phyloP scores from a whole-genome alignment of 331 rosid species.

The Cucumis variabilis region DNA sequence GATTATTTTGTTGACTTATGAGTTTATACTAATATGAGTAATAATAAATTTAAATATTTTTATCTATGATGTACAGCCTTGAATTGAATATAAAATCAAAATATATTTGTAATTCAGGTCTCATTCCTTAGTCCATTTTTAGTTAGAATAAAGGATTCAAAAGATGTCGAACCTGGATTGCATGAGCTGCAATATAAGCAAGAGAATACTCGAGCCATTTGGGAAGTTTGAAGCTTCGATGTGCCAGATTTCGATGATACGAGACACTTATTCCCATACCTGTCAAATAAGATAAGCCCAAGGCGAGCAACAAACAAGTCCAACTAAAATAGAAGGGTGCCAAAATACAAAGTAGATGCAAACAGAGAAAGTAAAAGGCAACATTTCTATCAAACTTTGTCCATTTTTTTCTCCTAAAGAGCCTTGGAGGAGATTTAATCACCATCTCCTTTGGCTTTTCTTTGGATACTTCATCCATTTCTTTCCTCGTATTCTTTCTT shows the following conservation, averaged over 20 bases:
- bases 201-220: conserved; percentile 9
- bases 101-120: too few species aligned
- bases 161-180: conserved; percentile 41
- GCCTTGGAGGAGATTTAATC: background rate
- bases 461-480: background rate
- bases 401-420: conserved; percentile 40
- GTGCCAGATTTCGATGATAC: conserved; percentile 21
- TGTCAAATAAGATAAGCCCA: too few species aligned
- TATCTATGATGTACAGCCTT: too few species aligned
- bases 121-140: background rate
- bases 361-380: conserved; percentile 30
- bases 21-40: too few species aligned
- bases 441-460: background rate
- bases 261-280: background rate
- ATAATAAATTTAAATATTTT: too few species aligned
- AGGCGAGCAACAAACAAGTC: conserved; percentile 36
- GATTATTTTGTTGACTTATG: too few species aligned
- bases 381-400: conserved; percentile 32
- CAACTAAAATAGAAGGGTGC: conserved; percentile 49
- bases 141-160: background rate
- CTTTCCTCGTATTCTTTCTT: background rate
- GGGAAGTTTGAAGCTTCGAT: conserved; percentile 8
- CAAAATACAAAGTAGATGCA: conserved; percentile 44
- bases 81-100: too few species aligned
- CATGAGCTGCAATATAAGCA: conserved; percentile 14